Base-by-base conservation (phyloP, 192 early-diverging fungal species). In the Coemansia sp. region DNA sequence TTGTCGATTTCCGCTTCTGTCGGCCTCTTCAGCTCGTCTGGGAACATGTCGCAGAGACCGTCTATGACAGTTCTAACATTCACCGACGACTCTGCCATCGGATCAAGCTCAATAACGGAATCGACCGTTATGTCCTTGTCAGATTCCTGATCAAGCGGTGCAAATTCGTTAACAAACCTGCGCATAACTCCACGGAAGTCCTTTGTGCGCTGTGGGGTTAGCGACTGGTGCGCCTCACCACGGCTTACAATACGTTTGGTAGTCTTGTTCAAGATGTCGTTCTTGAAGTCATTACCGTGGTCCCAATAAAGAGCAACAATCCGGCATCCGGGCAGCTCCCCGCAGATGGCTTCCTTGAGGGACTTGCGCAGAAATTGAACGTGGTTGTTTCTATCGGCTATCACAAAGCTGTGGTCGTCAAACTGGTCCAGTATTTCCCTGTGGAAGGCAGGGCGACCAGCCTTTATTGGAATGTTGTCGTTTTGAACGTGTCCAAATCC, bases 301-400 rank as follows among this genome's bases (percentile, higher is more conserved):
- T 76, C 62, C 93, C 93, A 97, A 62, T 92, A 89, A 21, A 95
- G 56, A 0, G 88, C 90, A 5, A 95, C 77, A 30, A 94, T 84
- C n/a, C 72, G 71, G 18, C 90, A 88, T 45, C 80, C 80, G 23
- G 90, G 90, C 62, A 85, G 88, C 33, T 67, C 58, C 10, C 66
- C 64, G 45, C 69, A 80, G 26, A 96, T 86, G 0, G 64, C 64
- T 4, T 63, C 46, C 10, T 78, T 83, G 38, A 94, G 76, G 2
- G 67, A 69, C 60, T 73, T 24, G 34, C 93, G 85, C 52, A 89
- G 83, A 43, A 79, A 49, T 2, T 35, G 48, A 21, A 89, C 15
- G 65, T 93, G 91, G 79, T 93, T 92, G 82, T 88, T 91, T 10
- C 86, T 81, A 71, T 97, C 95, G 11, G 92, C 94, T 81, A 90